phyloP scores from a whole-genome alignment of 2,329 filamentous ascomycete species.

The Immersiporthe knoxdaviesiana region DNA sequence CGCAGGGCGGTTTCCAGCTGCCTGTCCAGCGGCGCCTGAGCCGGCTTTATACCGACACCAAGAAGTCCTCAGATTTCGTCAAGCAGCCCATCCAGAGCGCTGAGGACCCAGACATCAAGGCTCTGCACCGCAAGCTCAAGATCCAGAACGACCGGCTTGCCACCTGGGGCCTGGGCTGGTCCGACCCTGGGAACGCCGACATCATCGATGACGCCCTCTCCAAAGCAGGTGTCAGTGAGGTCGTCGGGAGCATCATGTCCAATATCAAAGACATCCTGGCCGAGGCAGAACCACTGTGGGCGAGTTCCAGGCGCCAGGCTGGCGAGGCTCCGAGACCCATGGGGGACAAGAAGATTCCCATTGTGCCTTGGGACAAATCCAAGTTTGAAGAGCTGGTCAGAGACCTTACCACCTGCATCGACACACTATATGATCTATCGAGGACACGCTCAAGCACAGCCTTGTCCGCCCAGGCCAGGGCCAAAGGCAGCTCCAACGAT shows the following conservation, averaged over 20 bases:
- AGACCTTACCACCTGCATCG: slow-evolving; percentile 77
- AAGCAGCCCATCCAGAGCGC: slow-evolving; percentile 65
- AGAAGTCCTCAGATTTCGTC: slow-evolving; percentile 75
- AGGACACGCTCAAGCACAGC: slow-evolving; percentile 60
- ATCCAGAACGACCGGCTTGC: slow-evolving; percentile 81
- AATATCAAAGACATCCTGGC: slow-evolving; percentile 81
- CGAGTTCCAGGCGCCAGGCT: slow-evolving; percentile 56
- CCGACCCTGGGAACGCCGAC: slow-evolving; percentile 68
- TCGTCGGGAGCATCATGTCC: slow-evolving; percentile 77
- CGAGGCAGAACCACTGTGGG: slow-evolving; percentile 74
- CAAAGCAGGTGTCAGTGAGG: slow-evolving; percentile 74
- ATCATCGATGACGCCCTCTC: slow-evolving; percentile 74
- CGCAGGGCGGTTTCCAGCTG: slow-evolving; percentile 56
- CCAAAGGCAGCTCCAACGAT: slow-evolving; percentile 45
- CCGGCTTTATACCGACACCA: slow-evolving; percentile 79
- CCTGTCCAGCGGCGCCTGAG: slow-evolving; percentile 67
- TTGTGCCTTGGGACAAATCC: slow-evolving; percentile 70
- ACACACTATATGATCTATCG: slow-evolving; percentile 78
- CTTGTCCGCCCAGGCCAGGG: slow-evolving; percentile 38
- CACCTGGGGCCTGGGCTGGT: slow-evolving; percentile 82
- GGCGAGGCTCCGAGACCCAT: slow-evolving; percentile 44
- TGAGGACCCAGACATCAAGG: slow-evolving; percentile 70
- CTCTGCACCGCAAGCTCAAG: slow-evolving; percentile 73
- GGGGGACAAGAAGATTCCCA: slow-evolving; percentile 55
- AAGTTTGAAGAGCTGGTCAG: slow-evolving; percentile 75